Conservation (phyloP, 345 rosid genomes). For the Corchorus capsularis region DNA sequence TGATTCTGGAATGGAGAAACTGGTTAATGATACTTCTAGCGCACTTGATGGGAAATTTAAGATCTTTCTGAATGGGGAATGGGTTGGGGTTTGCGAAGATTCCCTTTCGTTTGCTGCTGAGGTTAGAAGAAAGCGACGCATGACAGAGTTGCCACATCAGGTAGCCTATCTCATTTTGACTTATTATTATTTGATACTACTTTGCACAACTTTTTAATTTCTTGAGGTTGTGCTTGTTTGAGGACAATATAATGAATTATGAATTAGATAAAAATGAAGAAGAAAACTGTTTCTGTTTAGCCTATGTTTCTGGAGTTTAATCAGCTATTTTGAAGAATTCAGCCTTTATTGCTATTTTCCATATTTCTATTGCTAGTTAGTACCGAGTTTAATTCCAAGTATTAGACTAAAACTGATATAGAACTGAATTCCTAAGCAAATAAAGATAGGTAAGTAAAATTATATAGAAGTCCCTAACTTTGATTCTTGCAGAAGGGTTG, state of each 20-base stretch:
- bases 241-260: not conserved
- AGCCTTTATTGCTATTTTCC: not conserved
- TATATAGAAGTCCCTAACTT: not conserved
- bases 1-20: slow-evolving; percentile 69
- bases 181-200: too few species aligned
- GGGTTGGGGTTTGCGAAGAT: slow-evolving; percentile 79
- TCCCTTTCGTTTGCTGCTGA: slow-evolving; percentile 54
- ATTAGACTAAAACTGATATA: too few species aligned
- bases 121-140: slow-evolving; percentile 61
- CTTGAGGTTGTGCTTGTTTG: not conserved
- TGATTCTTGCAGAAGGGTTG: not conserved
- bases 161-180: slow-evolving; percentile 33
- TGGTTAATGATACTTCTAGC: slow-evolving; percentile 54
- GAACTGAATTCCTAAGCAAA: not conserved
- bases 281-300: slow-evolving; percentile 3
- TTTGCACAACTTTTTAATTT: not conserved
- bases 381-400: not conserved
- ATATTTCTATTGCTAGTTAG: not conserved
- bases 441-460: not conserved
- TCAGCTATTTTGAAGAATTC: not conserved
- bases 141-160: slow-evolving; percentile 63
- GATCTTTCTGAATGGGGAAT: slow-evolving; percentile 84
- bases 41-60: slow-evolving; percentile 52
- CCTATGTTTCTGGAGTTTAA: not conserved
- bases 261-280: not conserved